These are phyloP conservation scores for Rhodotorula sp. DNA, from an alignment of 1,284 basidiomycete species.

Conservation along the genomic window DNA sequence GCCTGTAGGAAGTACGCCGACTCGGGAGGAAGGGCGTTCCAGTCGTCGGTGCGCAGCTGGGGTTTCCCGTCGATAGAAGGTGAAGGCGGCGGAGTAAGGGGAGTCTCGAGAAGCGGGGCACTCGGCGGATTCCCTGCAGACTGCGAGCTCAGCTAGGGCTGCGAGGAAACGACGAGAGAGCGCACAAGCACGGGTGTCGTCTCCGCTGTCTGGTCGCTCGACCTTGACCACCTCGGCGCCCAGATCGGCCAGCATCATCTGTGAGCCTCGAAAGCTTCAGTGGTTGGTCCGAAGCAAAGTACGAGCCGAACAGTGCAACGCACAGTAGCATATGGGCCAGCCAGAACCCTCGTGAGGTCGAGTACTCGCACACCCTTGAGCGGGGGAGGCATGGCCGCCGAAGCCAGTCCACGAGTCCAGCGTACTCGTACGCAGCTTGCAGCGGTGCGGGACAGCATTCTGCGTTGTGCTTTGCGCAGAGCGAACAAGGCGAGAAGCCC, in stretches of 20 bases:
- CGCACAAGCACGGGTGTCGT: slow-evolving; percentile 71
- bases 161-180: neutral
- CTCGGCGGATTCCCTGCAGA: slow-evolving; percentile 65
- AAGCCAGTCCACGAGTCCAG: no score
- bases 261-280: neutral
- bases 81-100: slow-evolving; percentile 66
- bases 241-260: slow-evolving; percentile 80
- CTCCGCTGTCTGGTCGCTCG: slow-evolving; percentile 65
- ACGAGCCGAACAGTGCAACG: neutral
- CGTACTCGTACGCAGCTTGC: neutral
- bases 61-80: slow-evolving; percentile 55
- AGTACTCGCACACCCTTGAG: slow-evolving; percentile 75
- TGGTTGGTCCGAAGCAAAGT: neutral
- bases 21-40: slow-evolving; percentile 69
- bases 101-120: slow-evolving; percentile 37
- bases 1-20: slow-evolving; percentile 88
- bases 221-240: slow-evolving; percentile 58
- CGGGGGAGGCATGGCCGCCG: slow-evolving; percentile 58
- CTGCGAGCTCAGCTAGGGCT: neutral
- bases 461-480: no score
- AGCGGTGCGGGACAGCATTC: neutral
- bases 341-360: slow-evolving; percentile 83
- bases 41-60: slow-evolving; percentile 56
- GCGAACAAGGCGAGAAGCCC: no score
- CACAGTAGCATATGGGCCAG: slow-evolving; percentile 77